Evolutionary conservation across 1,139 yeast genomes (phyloP), one percentile per base, ranked within the genome.

Genomic region (Diutina pseudorugosa): DNA sequence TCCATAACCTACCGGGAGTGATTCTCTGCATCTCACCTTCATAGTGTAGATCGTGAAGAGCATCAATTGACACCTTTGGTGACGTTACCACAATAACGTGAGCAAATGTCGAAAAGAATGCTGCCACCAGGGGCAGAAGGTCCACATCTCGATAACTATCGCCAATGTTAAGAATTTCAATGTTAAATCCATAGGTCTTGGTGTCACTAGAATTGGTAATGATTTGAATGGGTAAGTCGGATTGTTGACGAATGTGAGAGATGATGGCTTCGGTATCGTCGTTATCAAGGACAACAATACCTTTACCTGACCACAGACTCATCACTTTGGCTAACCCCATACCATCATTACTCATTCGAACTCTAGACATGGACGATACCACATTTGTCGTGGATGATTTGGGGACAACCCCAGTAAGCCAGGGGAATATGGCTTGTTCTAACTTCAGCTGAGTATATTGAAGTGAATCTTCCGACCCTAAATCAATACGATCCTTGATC

Each of bases 271-370:
- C 8, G 11, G 47, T 25, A 5, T 43, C 18, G 14, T 43, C 47
- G 14, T 43, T n/a, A 16, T 25, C 47, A 3, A 43, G 11, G 3
- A 43, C 11, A 3, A 43, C 47, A 11, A 25, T 23, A 6, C 47
- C 47, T 16, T 43, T n/a, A 14, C 47, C 47, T 19, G 47, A 43
- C 47, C 47, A 43, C n/a, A 30, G 36, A 30, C 36, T 14, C n/a
- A 12, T 30, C 4, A 30, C n/a, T 30, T 30, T 11, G n/a, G 36
- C 14, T 12, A 30, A 30, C n/a, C n/a, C 11, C 36, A 30, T 12
- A 4, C 11, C n/a, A 14, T 6, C 6, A 9, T 30, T 30, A 30
- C 11, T 14, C n/a, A 11, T 5, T 11, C 36, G 36, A 12, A 30
- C 4, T 30, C 36, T 30, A 2, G 36, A 30, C 4, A 9, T 30